A percentile compares a stretch with the other conserved stretches of the same genome.
phyloP scores from a whole-genome alignment of 164 flowering plant genomes.

The Aristolochia contorta region DNA sequence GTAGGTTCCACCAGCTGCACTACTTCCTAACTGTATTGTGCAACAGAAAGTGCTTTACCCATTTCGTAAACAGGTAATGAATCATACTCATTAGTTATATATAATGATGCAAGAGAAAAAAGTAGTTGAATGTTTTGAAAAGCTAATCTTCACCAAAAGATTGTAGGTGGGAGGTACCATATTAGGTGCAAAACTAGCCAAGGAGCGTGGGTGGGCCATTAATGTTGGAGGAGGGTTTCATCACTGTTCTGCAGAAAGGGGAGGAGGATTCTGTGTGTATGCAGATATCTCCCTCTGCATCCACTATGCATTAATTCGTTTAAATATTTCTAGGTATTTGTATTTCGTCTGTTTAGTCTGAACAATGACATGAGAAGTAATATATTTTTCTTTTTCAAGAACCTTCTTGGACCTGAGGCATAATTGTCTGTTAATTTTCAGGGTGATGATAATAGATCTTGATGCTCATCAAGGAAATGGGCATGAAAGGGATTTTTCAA shows the following conservation, averaged over 20 bases:
- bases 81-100: background rate
- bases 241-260: slow-evolving; percentile 78
- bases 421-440: slow-evolving; percentile 14
- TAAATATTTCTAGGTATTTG: slow-evolving; percentile 44
- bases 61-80: slow-evolving; percentile 75
- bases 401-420: too few species aligned
- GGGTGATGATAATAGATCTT: slow-evolving; percentile 97
- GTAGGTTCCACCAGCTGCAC: slow-evolving; percentile 95
- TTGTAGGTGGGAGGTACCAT: slow-evolving; percentile 90
- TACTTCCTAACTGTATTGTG: slow-evolving; percentile 73
- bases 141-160: background rate
- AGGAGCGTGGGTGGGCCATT: slow-evolving; percentile 93
- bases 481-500: slow-evolving; percentile 75
- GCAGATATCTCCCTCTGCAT: slow-evolving; percentile 93
- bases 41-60: slow-evolving; percentile 65
- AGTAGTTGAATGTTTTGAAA: background rate
- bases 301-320: slow-evolving; percentile 58
- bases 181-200: slow-evolving; percentile 88
- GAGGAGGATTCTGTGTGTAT: slow-evolving; percentile 95
- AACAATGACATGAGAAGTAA: too few species aligned
- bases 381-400: too few species aligned
- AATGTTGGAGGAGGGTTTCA: slow-evolving; percentile 98
- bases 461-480: slow-evolving; percentile 99
- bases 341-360: background rate
- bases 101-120: background rate